Percentiles rank a stretch among this genome's conserved stretches.
Evolutionary conservation across 805 yeast genomes (phyloP).

Genomic region (Ogataea pini): DNA sequence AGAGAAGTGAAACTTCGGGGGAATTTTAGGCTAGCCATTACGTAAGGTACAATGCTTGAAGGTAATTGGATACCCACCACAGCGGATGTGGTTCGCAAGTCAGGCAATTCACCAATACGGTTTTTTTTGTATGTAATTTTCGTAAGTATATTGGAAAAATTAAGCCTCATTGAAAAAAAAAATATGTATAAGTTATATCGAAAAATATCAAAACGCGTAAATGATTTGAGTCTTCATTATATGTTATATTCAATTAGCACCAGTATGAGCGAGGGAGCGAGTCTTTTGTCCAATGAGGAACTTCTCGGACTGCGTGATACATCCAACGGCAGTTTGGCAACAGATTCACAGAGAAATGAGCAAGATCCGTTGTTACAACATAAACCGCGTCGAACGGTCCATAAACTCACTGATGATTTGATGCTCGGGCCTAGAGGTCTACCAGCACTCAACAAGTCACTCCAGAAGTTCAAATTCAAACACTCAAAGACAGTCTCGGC

Average conservation of each 20-base stretch:
- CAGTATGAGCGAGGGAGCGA: conserved; percentile 13
- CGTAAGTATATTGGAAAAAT: too few relatives aligned
- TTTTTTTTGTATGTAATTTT: not conserved
- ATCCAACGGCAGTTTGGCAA: conserved; percentile 7
- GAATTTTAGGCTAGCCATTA: too few relatives aligned
- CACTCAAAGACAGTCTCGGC: conserved; percentile 29
- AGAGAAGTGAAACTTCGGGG: too few relatives aligned
- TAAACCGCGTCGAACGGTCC: conserved; percentile 33
- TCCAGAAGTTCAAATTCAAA: conserved; percentile 37
- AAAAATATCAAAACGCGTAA: conserved; percentile 4
- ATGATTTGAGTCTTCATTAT: not conserved
- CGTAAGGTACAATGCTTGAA: too few relatives aligned
- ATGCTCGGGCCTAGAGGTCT: conserved; percentile 58
- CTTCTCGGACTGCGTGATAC: conserved; percentile 28
- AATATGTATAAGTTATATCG: not conserved
- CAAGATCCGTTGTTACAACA: conserved; percentile 5
- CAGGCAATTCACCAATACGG: too few relatives aligned
- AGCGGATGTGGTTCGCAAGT: too few relatives aligned
- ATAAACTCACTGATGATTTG: conserved; percentile 52
- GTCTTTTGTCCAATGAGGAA: conserved; percentile 29
- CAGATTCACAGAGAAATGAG: not conserved
- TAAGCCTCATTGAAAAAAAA: not conserved
- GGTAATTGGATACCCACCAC: too few relatives aligned
- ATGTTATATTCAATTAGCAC: too few relatives aligned
- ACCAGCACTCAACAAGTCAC: conserved; percentile 46